A percentile compares a stretch with the other conserved stretches of the same genome.
phyloP scores from a whole-genome alignment of 108 stramenopile genomes.

The Bacterosira constricta region DNA sequence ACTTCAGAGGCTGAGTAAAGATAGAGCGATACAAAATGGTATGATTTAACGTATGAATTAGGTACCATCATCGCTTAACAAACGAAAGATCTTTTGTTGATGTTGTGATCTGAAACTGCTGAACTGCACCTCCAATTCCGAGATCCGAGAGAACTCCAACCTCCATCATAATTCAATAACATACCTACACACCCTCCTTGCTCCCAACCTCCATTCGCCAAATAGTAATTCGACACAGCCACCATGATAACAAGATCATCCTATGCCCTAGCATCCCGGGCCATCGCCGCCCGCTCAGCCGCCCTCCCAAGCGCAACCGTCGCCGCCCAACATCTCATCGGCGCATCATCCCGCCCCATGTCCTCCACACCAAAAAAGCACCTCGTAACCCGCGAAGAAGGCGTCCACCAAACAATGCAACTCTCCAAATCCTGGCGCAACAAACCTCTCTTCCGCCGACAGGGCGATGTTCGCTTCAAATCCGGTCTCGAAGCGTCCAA shows the following conservation, averaged over 20 bases:
- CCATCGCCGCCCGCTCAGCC: slow-evolving; percentile 12
- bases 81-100: no score
- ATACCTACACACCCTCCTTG: no score
- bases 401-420: slow-evolving; percentile 88
- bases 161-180: no score
- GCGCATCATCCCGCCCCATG: slow-evolving; percentile 1
- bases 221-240: background rate
- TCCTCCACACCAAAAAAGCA: slow-evolving; percentile 44
- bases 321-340: background rate
- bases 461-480: slow-evolving; percentile 93
- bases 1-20: no score
- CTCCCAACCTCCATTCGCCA: no score
- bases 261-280: slow-evolving; percentile 26
- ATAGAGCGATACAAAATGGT: no score
- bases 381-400: slow-evolving; percentile 58
- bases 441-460: slow-evolving; percentile 93
- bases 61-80: no score
- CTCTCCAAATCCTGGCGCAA: slow-evolving; percentile 83
- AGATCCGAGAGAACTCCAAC: no score
- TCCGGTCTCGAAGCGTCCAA: slow-evolving; percentile 92
- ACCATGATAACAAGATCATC: slow-evolving; percentile 19
- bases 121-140: no score
- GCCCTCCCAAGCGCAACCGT: background rate
- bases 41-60: no score
- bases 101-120: no score